Conservation (phyloP, 805 yeast species). For the Tetrapisispora arboricola region DNA sequence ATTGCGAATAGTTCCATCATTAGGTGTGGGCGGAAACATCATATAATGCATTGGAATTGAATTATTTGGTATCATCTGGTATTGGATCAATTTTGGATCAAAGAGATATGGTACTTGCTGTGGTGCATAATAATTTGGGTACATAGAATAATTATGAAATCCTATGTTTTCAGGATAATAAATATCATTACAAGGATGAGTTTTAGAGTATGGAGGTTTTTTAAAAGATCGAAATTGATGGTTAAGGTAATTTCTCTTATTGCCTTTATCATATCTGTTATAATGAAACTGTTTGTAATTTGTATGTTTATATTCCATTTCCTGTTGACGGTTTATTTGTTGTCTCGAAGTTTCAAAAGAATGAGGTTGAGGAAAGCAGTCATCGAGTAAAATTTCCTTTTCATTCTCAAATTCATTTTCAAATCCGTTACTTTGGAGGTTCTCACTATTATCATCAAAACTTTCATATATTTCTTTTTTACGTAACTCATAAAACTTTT, state of each 20-base stretch:
- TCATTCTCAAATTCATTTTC: conserved; percentile 16
- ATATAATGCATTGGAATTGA: neutral
- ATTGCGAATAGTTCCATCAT: neutral
- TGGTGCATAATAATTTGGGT: neutral
- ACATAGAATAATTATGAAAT: neutral
- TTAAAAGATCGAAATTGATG: neutral
- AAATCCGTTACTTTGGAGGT: conserved; percentile 18
- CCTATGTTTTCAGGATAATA: neutral
- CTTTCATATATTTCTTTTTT: conserved; percentile 32
- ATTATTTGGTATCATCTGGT: neutral
- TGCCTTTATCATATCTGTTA: conserved; percentile 3
- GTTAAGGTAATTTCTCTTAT: neutral
- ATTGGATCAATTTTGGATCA: neutral
- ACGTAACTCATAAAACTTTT: conserved; percentile 33
- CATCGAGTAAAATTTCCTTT: conserved; percentile 6
- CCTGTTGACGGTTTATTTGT: conserved; percentile 7
- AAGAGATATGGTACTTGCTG: neutral
- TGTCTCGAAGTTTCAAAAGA: conserved; percentile 20
- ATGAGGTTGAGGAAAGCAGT: conserved; percentile 18
- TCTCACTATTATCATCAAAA: conserved; percentile 21
- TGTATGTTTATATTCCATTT: conserved; percentile 5
- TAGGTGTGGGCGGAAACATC: neutral
- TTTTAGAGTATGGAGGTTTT: no score
- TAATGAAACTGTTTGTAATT: neutral
- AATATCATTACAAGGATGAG: no score